phyloP scores from a whole-genome alignment of 495 filamentous ascomycete genomes.

The Podospora conica region DNA sequence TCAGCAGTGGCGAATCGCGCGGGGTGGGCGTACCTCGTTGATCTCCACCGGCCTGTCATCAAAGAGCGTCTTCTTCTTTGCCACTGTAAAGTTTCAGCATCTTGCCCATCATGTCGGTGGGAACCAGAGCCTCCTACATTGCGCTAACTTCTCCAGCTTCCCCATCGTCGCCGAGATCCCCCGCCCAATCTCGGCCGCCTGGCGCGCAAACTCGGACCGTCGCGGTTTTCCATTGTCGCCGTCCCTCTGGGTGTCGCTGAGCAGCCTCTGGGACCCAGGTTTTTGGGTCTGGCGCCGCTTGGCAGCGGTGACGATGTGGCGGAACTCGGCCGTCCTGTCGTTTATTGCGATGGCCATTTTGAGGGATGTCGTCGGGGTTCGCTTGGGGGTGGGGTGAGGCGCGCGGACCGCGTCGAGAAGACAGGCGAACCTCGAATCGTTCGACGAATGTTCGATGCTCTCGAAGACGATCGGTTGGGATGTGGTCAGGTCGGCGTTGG shows the following conservation, averaged over 20 bases:
- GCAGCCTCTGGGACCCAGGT: constrained; percentile 66
- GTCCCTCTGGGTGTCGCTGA: constrained; percentile 64
- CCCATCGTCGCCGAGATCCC: constrained; percentile 89
- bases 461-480: not conserved
- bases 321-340: constrained; percentile 93
- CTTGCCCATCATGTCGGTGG: not conserved
- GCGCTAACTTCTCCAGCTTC: constrained; percentile 86
- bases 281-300: constrained; percentile 69
- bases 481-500: not conserved
- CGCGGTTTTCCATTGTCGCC: constrained; percentile 46
- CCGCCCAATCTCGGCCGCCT: constrained; percentile 82
- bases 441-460: not conserved
- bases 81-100: constrained; percentile 50
- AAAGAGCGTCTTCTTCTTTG: constrained; percentile 93
- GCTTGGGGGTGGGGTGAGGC: not conserved
- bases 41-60: constrained; percentile 96
- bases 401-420: not conserved
- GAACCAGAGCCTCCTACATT: constrained; percentile 48
- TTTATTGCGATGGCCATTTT: constrained; percentile 71
- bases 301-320: constrained; percentile 75
- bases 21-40: constrained; percentile 66
- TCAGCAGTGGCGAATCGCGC: not conserved
- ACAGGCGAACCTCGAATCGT: not conserved
- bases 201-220: constrained; percentile 76
- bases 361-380: constrained; percentile 3